A percentile compares a stretch with the other conserved stretches of the same genome.
Evolutionary conservation across 192 early-diverging fungal species (phyloP).

Genomic region (Coemansia aciculifera): DNA sequence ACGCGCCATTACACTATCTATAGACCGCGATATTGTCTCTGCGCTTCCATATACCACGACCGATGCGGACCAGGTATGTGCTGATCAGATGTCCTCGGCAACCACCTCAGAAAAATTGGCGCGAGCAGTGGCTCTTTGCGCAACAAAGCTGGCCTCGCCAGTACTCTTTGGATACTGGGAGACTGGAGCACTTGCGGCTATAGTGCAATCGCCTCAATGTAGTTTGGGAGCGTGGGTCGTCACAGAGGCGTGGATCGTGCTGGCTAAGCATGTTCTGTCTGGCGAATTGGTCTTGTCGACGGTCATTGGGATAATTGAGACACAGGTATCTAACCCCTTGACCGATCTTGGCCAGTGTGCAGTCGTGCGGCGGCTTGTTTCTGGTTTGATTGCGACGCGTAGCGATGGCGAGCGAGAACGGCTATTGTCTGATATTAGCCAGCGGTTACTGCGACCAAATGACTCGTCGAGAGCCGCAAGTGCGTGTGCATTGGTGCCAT

Average conservation of each 20-base stretch:
- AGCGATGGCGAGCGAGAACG: neutral
- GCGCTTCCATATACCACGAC: slow-evolving; percentile 12
- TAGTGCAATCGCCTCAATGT: slow-evolving; percentile 4
- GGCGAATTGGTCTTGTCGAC: slow-evolving; percentile 7
- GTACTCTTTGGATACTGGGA: slow-evolving; percentile 27
- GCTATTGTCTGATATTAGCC: neutral
- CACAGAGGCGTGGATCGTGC: slow-evolving; percentile 28
- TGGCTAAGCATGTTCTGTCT: slow-evolving; percentile 15
- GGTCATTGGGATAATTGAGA: slow-evolving; percentile 8
- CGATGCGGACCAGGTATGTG: neutral
- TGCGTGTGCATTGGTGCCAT: slow-evolving; percentile 7
- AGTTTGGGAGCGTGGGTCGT: slow-evolving; percentile 21
- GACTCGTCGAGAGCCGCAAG: neutral
- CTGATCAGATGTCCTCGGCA: neutral
- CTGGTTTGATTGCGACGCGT: neutral
- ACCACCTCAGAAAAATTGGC: slow-evolving; percentile 24
- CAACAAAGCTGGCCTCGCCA: slow-evolving; percentile 14
- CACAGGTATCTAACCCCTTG: neutral
- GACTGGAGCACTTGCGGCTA: slow-evolving; percentile 6
- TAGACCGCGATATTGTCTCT: slow-evolving; percentile 30
- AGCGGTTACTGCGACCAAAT: neutral
- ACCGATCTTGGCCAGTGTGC: neutral
- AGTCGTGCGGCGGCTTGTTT: neutral
- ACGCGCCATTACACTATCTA: slow-evolving; percentile 21
- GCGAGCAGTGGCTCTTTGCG: slow-evolving; percentile 16